Base-by-base conservation (phyloP, 1,284 basidiomycete species). In the Sanguinoderma infundibulare region DNA sequence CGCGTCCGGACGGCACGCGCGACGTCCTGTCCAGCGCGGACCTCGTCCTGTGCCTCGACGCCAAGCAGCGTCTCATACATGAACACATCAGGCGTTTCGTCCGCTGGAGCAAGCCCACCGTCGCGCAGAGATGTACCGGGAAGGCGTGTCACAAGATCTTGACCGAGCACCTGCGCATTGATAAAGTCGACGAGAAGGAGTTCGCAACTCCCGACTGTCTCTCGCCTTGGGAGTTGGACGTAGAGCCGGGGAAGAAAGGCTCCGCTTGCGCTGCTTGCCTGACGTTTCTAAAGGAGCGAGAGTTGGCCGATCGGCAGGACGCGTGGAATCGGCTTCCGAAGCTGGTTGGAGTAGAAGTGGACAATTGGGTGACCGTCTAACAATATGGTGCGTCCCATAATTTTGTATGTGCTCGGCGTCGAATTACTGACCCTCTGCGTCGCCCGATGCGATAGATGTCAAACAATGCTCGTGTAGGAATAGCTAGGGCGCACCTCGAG, bases 1-100 rank as follows among this genome's bases (percentile, higher is more conserved):
- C 15, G 32, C 54, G 59, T 17, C 32, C 50, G 4, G 53, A 60
- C 34, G 53, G 59, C 20, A 55, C 53, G 4, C 39, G 32, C 36
- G 59, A 60, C 7, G 28, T 26, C 5, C 54, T 60, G 15, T 38
- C 47, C 22, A 8, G 20, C 2, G 35, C 20, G 15, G 53, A 60
- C n/a, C 36, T 60, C 10, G 59, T 22, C 7, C 30, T 32, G 3
- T 40, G 47, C 39, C 20, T 55, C 24, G 40, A 34, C 30, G 47
- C 47, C n/a, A 55, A 44, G 15, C 24, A 15, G 2, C 26, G 32
- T n/a, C 35, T 59, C 24, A 30, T 53, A 14, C 39, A 42, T 3
- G 20, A 26, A 17, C 30, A 34, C 26, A 17, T 8, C 22, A n/a
- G 42, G 2, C n/a, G 34, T 17, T 7, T 47, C 28, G 17, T 3